These are phyloP conservation scores for Tricholoma sp. DNA, from an alignment of 768 basidiomycete species.

Conservation along the genomic window DNA sequence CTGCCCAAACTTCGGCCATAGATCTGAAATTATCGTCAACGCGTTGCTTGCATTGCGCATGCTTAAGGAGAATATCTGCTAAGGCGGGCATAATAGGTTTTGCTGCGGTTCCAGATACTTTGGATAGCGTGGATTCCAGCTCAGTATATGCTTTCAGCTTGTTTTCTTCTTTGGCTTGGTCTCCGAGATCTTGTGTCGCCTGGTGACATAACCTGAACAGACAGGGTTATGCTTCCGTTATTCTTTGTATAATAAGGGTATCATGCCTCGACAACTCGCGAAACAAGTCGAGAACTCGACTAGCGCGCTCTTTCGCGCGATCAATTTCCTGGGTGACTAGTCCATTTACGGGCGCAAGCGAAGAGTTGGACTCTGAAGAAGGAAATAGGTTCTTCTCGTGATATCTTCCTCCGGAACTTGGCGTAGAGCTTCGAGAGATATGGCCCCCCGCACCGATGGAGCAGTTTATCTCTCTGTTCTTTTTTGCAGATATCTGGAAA, in stretches of 20 bases:
- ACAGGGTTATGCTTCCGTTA: slow-evolving; percentile 6
- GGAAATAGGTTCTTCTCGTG: neutral
- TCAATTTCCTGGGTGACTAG: neutral
- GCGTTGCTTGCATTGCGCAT: slow-evolving; percentile 37
- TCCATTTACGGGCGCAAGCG: neutral
- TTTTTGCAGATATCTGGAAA: slow-evolving; percentile 9
- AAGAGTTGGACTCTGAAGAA: neutral
- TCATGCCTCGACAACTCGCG: slow-evolving; percentile 35
- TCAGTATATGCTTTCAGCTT: slow-evolving; percentile 46
- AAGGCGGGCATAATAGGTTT: slow-evolving; percentile 40
- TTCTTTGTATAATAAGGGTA: slow-evolving; percentile 15
- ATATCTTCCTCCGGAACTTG: neutral
- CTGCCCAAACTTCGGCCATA: slow-evolving; percentile 42
- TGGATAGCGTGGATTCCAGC: slow-evolving; percentile 42
- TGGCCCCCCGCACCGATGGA: neutral
- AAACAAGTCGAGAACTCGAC: slow-evolving; percentile 30
- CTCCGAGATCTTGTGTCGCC: slow-evolving; percentile 37
- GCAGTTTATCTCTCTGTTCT: slow-evolving; percentile 1
- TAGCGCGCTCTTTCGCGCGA: slow-evolving; percentile 10
- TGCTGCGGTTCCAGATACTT: slow-evolving; percentile 37
- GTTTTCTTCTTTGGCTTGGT: slow-evolving; percentile 38
- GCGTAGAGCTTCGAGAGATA: neutral
- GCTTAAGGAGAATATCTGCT: slow-evolving; percentile 37
- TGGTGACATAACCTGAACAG: slow-evolving; percentile 38
- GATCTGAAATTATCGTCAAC: slow-evolving; percentile 33